Base-by-base conservation (phyloP, 1,139 yeast genomes). In the Protomyces inundatus region DNA sequence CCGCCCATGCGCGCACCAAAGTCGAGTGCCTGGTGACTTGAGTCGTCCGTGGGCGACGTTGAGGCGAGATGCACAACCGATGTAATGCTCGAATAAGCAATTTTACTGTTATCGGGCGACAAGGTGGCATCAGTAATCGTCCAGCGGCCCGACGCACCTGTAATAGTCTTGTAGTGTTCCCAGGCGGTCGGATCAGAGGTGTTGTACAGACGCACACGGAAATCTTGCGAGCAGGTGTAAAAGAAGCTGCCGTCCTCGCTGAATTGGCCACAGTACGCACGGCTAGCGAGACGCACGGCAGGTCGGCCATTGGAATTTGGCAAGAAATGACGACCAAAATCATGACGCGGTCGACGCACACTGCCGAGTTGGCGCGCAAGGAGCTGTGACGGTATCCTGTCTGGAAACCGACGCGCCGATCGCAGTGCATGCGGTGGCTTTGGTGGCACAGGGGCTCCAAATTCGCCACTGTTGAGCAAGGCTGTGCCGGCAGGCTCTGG, bases 121-220 rank as follows among this genome's bases (percentile, higher is more conserved):
- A 73, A 66, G 23, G 70, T 66, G 40, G 71, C 71, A 55, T 73
- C 75, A 6, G 75, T 73, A 51, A 73, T 67, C 2, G 75, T 73
- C 75, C 75, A 73, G 23, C 69, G 66, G 6, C 71, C 71, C 66
- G 60, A 66, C 64, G 51, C 64, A 52, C 61, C 66, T 42, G 51
- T 67, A 39, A 64, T 67, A 45, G 66, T 65, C 64, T 64, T 69
- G 59, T 64, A 68, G 34, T 55, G 65, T 54, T 57, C 61, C 68
- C 67, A 65, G 30, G 39, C 36, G 7, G 55, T 57, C 54, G 73
- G 71, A 57, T 70, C 68, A 2, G 56, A 45, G 2, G 73, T 70
- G 55, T 70, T 68, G 65, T 68, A 73, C 33, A 73, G 52, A 37
- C 70, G 67, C 9, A 72, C 69, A 50, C 66, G 65, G 61, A 71